phyloP scores from a whole-genome alignment of 495 filamentous ascomycete genomes.

The Penicillium angulare region DNA sequence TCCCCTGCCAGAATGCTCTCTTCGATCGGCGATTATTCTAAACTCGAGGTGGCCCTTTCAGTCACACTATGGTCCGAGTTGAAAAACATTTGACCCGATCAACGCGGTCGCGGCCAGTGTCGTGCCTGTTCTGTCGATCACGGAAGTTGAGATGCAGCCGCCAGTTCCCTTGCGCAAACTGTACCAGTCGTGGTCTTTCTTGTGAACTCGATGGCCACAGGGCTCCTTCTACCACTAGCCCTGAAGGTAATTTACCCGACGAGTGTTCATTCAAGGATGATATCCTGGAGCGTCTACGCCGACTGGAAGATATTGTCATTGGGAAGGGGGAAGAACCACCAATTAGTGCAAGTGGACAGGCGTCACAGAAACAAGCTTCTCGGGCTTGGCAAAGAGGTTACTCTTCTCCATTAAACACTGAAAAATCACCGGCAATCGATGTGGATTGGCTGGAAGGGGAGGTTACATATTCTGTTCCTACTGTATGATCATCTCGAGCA shows the following conservation, averaged over 20 bases:
- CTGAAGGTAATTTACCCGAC: not conserved
- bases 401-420: not conserved
- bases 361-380: constrained; percentile 3
- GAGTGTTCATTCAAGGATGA: constrained; percentile 8
- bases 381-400: not conserved
- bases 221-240: not conserved
- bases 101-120: constrained; percentile 27
- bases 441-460: constrained; percentile 19
- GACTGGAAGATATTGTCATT: constrained; percentile 26
- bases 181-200: constrained; percentile 31
- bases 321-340: constrained; percentile 3
- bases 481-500: constrained; percentile 4
- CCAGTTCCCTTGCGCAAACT: constrained; percentile 41
- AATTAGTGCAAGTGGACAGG: not conserved
- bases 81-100: constrained; percentile 9
- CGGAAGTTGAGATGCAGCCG: constrained; percentile 48
- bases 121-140: constrained; percentile 44
- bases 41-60: not conserved
- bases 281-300: constrained; percentile 19
- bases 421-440: constrained; percentile 5
- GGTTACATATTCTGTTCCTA: constrained; percentile 11
- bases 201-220: constrained; percentile 25
- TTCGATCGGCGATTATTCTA: not conserved
- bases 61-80: constrained; percentile 10
- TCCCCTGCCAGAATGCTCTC: no score